Conservation (phyloP, 2,329 filamentous ascomycete species). For the Neofusicoccum cordaticola region DNA sequence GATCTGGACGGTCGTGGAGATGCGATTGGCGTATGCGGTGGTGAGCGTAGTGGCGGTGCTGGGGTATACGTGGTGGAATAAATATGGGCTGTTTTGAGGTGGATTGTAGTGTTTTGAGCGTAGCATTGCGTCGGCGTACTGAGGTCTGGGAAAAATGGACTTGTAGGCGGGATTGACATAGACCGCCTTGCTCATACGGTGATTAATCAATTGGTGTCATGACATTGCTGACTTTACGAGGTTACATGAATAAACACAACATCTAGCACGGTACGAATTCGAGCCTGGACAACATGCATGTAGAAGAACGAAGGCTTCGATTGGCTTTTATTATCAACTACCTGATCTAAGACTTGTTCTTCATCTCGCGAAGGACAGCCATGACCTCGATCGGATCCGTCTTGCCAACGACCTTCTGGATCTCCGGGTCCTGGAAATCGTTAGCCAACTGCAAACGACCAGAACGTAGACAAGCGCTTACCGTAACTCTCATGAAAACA, state of each 20-base stretch:
- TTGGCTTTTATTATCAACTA: neutral
- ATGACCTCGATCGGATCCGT: slow-evolving; percentile 81
- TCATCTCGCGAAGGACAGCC: slow-evolving; percentile 82
- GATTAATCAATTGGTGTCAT: too few relatives aligned
- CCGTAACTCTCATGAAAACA: slow-evolving; percentile 84
- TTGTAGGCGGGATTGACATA: too few relatives aligned
- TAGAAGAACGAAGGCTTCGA: too few relatives aligned
- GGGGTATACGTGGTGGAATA: slow-evolving; percentile 54
- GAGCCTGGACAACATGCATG: too few relatives aligned
- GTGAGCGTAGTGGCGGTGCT: slow-evolving; percentile 52
- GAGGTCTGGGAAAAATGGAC: too few relatives aligned
- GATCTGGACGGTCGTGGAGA: slow-evolving; percentile 90
- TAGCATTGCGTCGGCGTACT: slow-evolving; percentile 1
- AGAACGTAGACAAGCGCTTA: neutral
- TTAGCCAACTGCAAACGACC: neutral
- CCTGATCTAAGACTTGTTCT: slow-evolving; percentile 54
- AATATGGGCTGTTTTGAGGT: slow-evolving; percentile 46
- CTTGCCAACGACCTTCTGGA: slow-evolving; percentile 81
- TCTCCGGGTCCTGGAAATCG: slow-evolving; percentile 65
- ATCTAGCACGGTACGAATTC: too few relatives aligned
- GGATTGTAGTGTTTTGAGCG: neutral
- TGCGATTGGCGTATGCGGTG: slow-evolving; percentile 67
- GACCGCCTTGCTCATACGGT: too few relatives aligned
- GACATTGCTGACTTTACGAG: too few relatives aligned
- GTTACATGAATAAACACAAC: too few relatives aligned